Conservation (phyloP, 768 basidiomycete genomes). For the Russula sp. region DNA sequence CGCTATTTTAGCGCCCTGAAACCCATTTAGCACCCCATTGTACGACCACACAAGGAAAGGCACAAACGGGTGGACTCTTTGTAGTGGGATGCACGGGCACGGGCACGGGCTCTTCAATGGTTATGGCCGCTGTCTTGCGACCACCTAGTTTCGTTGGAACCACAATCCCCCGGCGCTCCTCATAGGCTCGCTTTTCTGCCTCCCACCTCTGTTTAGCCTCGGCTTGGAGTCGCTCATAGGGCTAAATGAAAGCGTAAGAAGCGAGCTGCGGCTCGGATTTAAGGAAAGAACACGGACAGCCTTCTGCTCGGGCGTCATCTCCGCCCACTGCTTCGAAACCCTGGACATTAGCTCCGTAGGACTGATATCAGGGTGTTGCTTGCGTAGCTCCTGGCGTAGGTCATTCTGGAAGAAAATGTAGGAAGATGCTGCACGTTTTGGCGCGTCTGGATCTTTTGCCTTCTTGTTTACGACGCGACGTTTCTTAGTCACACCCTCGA, state of each 20-base stretch:
- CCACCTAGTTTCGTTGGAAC: conserved; percentile 3
- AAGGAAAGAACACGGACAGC: conserved; percentile 43
- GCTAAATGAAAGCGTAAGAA: conserved; percentile 32
- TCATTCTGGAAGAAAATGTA: conserved; percentile 95
- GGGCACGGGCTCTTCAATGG: conserved; percentile 1
- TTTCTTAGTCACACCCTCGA: conserved; percentile 36
- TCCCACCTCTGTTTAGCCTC: conserved; percentile 60
- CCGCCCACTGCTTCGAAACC: conserved; percentile 70
- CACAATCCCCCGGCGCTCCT: conserved; percentile 36
- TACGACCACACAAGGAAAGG: neutral
- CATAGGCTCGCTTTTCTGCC: conserved; percentile 57
- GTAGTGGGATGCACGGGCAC: neutral
- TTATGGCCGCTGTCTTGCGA: neutral
- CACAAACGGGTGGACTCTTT: neutral
- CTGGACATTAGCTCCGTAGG: conserved; percentile 66
- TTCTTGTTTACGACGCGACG: conserved; percentile 52
- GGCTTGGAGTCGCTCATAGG: conserved; percentile 45
- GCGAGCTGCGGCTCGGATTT: neutral
- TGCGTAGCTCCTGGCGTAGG: conserved; percentile 66
- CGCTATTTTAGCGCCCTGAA: conserved; percentile 2
- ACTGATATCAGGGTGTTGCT: conserved; percentile 50
- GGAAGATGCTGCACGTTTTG: conserved; percentile 87
- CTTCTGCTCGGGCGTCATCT: conserved; percentile 61
- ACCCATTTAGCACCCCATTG: neutral
- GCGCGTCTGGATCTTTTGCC: conserved; percentile 83